Base-by-base conservation (phyloP, 2,329 filamentous ascomycete species). In the Chaetomium sp. region DNA sequence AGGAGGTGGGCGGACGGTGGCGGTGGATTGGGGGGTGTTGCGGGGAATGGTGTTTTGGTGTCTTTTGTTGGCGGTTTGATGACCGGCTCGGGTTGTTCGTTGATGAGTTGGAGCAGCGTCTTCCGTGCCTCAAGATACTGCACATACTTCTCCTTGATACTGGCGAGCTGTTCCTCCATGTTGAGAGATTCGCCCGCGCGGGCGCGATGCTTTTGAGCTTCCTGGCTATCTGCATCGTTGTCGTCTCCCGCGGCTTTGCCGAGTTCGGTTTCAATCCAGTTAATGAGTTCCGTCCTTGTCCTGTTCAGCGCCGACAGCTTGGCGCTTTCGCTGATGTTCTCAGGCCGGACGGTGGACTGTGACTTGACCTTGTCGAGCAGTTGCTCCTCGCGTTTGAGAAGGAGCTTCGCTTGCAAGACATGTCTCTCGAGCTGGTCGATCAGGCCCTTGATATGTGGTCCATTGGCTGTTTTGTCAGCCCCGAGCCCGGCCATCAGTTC, bases 191-290 rank as follows among this genome's bases (percentile, higher is more conserved):
- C 61, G 19, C 19, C 19, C 6, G 58, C 12, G 6, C 53, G 36
- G 41, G 61, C 59, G 10, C 66, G 65, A 4, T 61, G 52, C 27
- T 61, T 60, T 4, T 63, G 59, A 8, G 45, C 48, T 0, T 65
- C 64, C 5, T 66, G 66, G 1, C 61, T 65, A 0, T 67, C 69
- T 1, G 68, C 66, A 27, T 70, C 70, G 4, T 38, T 38, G 11
- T 56, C 60, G 9, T 61, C 59, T 4, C 53, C 60, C 35, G 75
- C 73, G 1, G 81, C 80, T 53, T 79, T 80, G 51, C 75, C 71
- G 27, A 87, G 69, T 65, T 86, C 84, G 5, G 70, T 72, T 66
- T 87, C 84, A 55, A 87, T 85, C 84, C 84, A 87, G 55, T 70
- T 74, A 56, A 87, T 86, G 50, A 87, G 74, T 59, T 81, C 79